Evolutionary conservation across 73 alveolate species (phyloP), one percentile per base, ranked within the genome.

Genomic region (Paramecium sexaurelia): DNA sequence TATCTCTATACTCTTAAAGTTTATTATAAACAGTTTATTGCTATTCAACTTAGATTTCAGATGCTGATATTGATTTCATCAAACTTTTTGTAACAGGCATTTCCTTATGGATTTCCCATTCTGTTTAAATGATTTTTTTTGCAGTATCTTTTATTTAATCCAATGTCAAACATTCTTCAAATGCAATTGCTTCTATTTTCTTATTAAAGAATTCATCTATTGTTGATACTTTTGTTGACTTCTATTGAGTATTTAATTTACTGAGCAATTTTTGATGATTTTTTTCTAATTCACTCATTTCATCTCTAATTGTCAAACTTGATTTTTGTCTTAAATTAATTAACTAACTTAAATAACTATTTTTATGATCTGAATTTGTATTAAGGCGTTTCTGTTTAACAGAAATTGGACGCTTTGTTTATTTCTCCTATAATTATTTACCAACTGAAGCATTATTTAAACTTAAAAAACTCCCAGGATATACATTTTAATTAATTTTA

Each of bases 81-180:
- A 78, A 24, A 41, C 73, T 39, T 78, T 78, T 24, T 5, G 90
- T 78, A 17, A 43, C 71, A 10, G 90, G 90, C 90, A 78, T 78
- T 9, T 78, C 90, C 45, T 78, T 78, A 45, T 78, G 90, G 4
- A 78, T 39, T 43, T 78, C 90, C 90, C 90, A 78, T 45, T 78
- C 90, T 17, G 90, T 39, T 19, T 8, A 20, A 9, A 78, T 78
- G 6, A 78, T 78, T 15, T 78, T 78, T 1, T 78, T 78, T 0
- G 90, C 90, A 0, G 71, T 78, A 40, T 78, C 73, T 33, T 78
- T 78, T 41, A 78, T 39, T 33, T 78, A 24, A 45, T 78, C 90
- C 13, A 78, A 40, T 9, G 90, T 78, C 75, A 78, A 24, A 78
- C 90, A 78, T n/a, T 78, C 55, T 43, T 78, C 90, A 33, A 78